Conservation (phyloP, 2,329 filamentous ascomycete species). For the Alternaria angustiovoidea region DNA sequence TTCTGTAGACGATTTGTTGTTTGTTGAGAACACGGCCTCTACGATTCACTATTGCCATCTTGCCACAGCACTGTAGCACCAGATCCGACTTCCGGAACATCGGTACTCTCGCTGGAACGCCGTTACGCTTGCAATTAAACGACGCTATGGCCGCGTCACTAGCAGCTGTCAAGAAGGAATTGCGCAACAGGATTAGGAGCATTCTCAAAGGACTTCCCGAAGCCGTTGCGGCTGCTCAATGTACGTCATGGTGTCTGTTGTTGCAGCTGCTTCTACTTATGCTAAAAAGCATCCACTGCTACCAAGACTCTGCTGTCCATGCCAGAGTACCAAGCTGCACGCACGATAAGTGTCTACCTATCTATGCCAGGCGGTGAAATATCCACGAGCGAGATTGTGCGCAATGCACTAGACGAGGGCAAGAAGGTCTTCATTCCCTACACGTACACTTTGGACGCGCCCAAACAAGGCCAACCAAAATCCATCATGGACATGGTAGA, state of each 20-base stretch:
- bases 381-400: conserved; percentile 82
- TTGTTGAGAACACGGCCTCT: too few species aligned
- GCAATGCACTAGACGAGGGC: conserved; percentile 76
- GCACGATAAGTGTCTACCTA: conserved; percentile 83
- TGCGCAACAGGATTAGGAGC: conserved; percentile 74
- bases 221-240: conserved; percentile 73
- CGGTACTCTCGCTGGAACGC: conserved; percentile 19
- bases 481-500: conserved; percentile 97
- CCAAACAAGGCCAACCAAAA: conserved; percentile 55
- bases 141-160: conserved; percentile 59
- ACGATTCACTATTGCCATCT: background rate
- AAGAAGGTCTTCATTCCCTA: conserved; percentile 95
- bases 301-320: conserved; percentile 71
- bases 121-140: conserved; percentile 19
- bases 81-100: background rate
- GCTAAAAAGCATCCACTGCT: conserved; percentile 66
- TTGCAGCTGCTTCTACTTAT: conserved; percentile 22
- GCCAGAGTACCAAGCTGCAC: conserved; percentile 77
- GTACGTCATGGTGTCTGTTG: conserved; percentile 60
- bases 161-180: conserved; percentile 75
- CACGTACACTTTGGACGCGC: conserved; percentile 68
- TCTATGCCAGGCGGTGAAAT: conserved; percentile 92
- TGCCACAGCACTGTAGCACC: background rate
- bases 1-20: background rate
- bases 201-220: conserved; percentile 67